Base-by-base conservation (phyloP, 2,329 filamentous ascomycete species). In the Sporothrix inflata region DNA sequence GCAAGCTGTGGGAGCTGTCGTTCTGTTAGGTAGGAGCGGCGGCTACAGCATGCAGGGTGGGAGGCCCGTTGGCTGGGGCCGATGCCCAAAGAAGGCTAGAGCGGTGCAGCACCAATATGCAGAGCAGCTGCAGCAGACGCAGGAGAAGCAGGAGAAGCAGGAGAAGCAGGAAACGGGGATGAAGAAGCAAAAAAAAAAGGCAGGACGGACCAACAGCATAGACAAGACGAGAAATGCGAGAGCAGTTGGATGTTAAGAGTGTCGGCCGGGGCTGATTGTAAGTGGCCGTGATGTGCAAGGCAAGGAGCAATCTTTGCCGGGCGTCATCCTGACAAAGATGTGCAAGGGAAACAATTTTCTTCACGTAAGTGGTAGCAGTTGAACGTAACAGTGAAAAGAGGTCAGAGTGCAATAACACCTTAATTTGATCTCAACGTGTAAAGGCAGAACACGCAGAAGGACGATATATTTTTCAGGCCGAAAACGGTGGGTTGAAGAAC, bases 31-130 rank as follows among this genome's bases (percentile, higher is more conserved):
- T 65, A 21, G 60, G 38, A 65, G 38, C 38, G 60, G 60, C 60
- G 60, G 60, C 60, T 65, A 45, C 60, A 65, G 60, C 21, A 65
- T 45, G 60, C 60, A 65, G 60, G 38, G 34, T 42, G 38, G 57
- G 57, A 16, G 38, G 30, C n/a, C 30, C n/a, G 60, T 24, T 61
- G 57, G 57, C 40, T 65, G 60, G 60, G 53, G 57, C 34, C 60
- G 6, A 45, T 14, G 21, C 12, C 34, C 60, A 24, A 65, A 45
- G 11, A 19, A 38, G 60, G 21, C 60, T 42, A 65, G 60, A 45
- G n/a, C 21, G 60, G 14, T 24, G 60, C 24, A n/a, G 60, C 5
- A 45, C 38, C 21, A 66, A 11, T 3, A 47, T 4, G 12, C 12
- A 47, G n/a, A 9, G 8, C n/a, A 4, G n/a, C 49, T 24, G 11